Conservation (phyloP, 345 rosid genomes). For the Sonneratia alba region DNA sequence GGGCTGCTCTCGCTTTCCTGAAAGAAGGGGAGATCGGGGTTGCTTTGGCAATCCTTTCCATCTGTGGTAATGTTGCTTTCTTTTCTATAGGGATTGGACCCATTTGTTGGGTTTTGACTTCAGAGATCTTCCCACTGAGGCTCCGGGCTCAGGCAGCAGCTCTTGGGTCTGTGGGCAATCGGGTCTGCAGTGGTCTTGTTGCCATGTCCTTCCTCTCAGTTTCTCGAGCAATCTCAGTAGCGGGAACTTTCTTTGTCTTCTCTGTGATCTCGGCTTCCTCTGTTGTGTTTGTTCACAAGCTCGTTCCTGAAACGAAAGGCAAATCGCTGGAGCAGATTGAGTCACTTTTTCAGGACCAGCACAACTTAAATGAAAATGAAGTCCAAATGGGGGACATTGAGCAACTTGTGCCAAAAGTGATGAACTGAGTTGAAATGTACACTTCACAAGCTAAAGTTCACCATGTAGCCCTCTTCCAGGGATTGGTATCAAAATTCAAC, state of each 20-base stretch:
- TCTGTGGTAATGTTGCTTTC: constrained; percentile 75
- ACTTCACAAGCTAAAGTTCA: neutral
- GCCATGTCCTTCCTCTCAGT: constrained; percentile 78
- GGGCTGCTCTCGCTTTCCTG: constrained; percentile 41
- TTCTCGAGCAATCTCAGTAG: constrained; percentile 45
- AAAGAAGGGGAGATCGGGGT: constrained; percentile 37
- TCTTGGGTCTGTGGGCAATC: constrained; percentile 70
- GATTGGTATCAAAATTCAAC: too few relatives aligned
- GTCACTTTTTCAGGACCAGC: constrained; percentile 38
- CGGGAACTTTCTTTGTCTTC: constrained; percentile 57
- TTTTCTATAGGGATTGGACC: constrained; percentile 81
- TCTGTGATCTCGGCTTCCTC: constrained; percentile 51
- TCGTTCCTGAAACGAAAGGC: constrained; percentile 15
- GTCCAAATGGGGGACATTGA: constrained; percentile 65
- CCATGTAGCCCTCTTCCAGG: too few relatives aligned
- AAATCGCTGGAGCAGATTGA: constrained; percentile 73
- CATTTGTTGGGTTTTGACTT: constrained; percentile 69
- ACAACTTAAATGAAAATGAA: constrained; percentile 28
- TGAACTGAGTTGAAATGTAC: neutral
- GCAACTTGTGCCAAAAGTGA: constrained; percentile 45
- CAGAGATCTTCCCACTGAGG: constrained; percentile 71
- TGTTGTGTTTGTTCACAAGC: constrained; percentile 43
- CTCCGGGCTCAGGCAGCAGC: constrained; percentile 75
- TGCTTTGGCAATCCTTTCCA: constrained; percentile 37
- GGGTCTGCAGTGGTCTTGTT: constrained; percentile 65